Base-by-base conservation (phyloP, 345 rosid genomes). In the Excoecaria cochinchinensis region DNA sequence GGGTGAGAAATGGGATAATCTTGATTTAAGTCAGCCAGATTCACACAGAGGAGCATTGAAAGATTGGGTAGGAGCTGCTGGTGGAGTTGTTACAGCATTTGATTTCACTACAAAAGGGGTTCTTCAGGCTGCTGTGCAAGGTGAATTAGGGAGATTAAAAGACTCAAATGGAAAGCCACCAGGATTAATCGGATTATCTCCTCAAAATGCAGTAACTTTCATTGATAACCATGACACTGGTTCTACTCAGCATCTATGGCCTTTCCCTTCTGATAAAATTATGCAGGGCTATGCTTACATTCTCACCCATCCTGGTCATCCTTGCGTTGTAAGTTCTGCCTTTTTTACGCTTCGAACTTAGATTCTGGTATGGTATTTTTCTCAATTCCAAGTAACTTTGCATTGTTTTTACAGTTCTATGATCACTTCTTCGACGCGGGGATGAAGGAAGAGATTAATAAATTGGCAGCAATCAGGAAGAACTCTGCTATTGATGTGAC, bases 81-180 rank as follows among this genome's bases (percentile, higher is more conserved):
- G 93, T 19, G 91, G 97, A 53, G 78, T 71, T 0, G 81, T 86
- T 69, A 75, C 84, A 12, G 97, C 97, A 14, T 92, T 92, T 74
- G 99, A 95, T 83, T 92, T 95, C 77, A 90, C 95, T 8, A 89
- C 99, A 8, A 95, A 89, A 81, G 97, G 97, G 64, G 82, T 92
- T 21, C 92, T 95, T 68, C 91, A 91, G 64, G 87, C 84, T 1
- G 97, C 97, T 0, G 97, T 92, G 55, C 67, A 83, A 74, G 99
- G 97, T 52, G 91, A 89, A 82, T 72, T 95, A 13, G 88, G 94
- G 94, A 83, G 97, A 70, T 79, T 95, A 74, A 91, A 76, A 66
- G 97, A 90, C 80, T 78, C 91, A 0, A 85, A 85, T 4, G 94
- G 97, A 22, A 89, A 85, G 17, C 97, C 99, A 1, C 88, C 97